Base-by-base conservation (phyloP, 2,329 filamentous ascomycete genomes). In the Corniculantispora saksenae region DNA sequence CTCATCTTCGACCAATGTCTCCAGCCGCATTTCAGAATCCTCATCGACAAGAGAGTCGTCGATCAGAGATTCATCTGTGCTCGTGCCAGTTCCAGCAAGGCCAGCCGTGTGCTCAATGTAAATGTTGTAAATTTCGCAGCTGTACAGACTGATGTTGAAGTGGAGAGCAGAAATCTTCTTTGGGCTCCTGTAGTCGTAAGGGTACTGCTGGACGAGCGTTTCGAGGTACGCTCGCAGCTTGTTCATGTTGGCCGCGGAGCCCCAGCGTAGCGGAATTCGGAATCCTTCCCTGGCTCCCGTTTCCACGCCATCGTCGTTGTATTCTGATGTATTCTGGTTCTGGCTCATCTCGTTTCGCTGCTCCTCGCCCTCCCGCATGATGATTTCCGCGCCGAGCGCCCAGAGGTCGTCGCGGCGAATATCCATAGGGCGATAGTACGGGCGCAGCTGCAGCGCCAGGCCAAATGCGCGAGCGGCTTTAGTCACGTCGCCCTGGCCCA, bases 381-480 rank as follows among this genome's bases (percentile, higher is more conserved):
- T 78, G 23, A 97, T 86, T 77, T 97, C 94, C 2, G 92, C 92
- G 0, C 92, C 93, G 53, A 97, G 84, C 17, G 89, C 89, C 94
- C 94, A 97, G 69, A 91, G 84, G 43, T 87, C 85, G 71, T 89
- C 84, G 23, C 81, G 81, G 47, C 93, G 86, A 56, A 94, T 76
- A 73, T 97, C 92, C 23, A 94, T 81, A 8, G 79, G 78, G 56
- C 77, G 63, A 32, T 73, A 71, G 17, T 67, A 58, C 1, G 75
- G 73, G 12, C 74, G 72, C 55, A 87, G 83, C 57, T 90, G 85
- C 55, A 93, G 75, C 38, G 97, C 82, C 69, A 97, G 78, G 1
- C 87, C 89, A 83, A 92, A 94, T 0, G 91, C 91, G 66, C 91
- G 83, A 58, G 86, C 86, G 0, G 94, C 93, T 48, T 91, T 88